phyloP scores from a whole-genome alignment of 2,329 filamentous ascomycete genomes.

The Trichoderma asperellum region DNA sequence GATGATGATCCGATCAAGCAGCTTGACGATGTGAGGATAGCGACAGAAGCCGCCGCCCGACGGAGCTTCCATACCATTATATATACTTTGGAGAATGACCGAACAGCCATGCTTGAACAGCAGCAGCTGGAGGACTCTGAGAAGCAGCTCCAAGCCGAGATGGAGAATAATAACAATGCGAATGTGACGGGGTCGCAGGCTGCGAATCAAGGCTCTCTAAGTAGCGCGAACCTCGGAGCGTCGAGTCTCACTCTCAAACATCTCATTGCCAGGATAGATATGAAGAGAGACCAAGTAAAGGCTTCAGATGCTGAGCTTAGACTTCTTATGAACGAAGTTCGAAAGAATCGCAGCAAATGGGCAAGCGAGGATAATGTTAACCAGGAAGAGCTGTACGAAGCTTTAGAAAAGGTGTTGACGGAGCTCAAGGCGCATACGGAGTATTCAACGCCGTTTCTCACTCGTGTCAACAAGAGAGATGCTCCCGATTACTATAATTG shows the following conservation, averaged over 20 bases:
- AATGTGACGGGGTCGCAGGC: slow-evolving; percentile 55
- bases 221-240: slow-evolving; percentile 90
- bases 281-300: slow-evolving; percentile 85
- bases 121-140: slow-evolving; percentile 96
- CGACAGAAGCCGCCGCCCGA: slow-evolving; percentile 86
- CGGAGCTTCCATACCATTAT: slow-evolving; percentile 91
- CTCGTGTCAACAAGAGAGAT: slow-evolving; percentile 94
- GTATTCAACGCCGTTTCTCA: slow-evolving; percentile 94
- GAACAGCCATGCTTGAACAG: slow-evolving; percentile 96
- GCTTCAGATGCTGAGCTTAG: slow-evolving; percentile 92
- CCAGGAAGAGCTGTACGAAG: slow-evolving; percentile 97
- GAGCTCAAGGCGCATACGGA: slow-evolving; percentile 97
- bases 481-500: slow-evolving; percentile 93
- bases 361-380: slow-evolving; percentile 96
- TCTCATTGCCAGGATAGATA: slow-evolving; percentile 92
- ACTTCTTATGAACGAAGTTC: slow-evolving; percentile 92
- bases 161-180: slow-evolving; percentile 68
- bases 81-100: slow-evolving; percentile 92
- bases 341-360: slow-evolving; percentile 98
- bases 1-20: slow-evolving; percentile 86
- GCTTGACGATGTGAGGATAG: slow-evolving; percentile 87
- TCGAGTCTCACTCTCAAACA: slow-evolving; percentile 97
- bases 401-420: slow-evolving; percentile 92
- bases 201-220: slow-evolving; percentile 83
- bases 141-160: slow-evolving; percentile 92